A percentile compares a stretch with the other conserved stretches of the same genome.
phyloP scores from a whole-genome alignment of 768 basidiomycete genomes.

The Hygrophoropsis aurantiaca region DNA sequence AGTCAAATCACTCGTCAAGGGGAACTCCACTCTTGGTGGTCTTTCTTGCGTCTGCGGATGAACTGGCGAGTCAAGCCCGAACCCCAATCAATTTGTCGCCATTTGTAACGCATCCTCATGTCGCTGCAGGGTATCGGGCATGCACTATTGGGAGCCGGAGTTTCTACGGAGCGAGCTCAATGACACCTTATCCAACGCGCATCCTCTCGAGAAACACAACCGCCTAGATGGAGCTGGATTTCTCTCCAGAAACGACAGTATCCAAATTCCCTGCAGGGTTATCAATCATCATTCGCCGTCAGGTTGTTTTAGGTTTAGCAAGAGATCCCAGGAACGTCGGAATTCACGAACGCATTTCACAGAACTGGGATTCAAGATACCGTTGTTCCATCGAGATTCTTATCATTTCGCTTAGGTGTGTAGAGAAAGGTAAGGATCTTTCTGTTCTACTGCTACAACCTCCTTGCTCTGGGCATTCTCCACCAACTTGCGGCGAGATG shows the following conservation, averaged over 20 bases:
- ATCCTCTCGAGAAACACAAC: conserved; percentile 10
- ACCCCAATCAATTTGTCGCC: too few relatives aligned
- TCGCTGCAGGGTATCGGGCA: too few relatives aligned
- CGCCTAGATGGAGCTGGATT: background rate
- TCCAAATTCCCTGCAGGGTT: conserved; percentile 14
- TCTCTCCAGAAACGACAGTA: conserved; percentile 12
- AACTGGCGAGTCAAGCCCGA: too few relatives aligned
- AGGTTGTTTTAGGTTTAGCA: background rate
- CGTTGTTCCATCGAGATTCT: conserved; percentile 7
- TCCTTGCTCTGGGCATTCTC: conserved; percentile 5
- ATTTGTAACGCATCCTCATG: too few relatives aligned
- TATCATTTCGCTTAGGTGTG: conserved; percentile 6
- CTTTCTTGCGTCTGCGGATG: too few relatives aligned
- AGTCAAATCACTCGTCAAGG: too few relatives aligned
- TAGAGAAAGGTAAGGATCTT: conserved; percentile 7
- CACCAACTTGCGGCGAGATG: conserved; percentile 7
- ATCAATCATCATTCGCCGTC: conserved; percentile 14
- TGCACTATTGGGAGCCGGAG: conserved; percentile 5
- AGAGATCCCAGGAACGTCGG: conserved; percentile 9
- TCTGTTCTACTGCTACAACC: conserved; percentile 1
- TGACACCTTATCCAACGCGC: background rate
- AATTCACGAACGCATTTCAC: conserved; percentile 7
- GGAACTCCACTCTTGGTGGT: too few relatives aligned
- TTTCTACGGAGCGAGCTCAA: conserved; percentile 15
- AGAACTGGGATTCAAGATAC: conserved; percentile 3